A percentile compares a stretch with the other conserved stretches of the same genome.
Conservation (phyloP, 306 rosid species). For the Cucurbita maxima region DNA sequence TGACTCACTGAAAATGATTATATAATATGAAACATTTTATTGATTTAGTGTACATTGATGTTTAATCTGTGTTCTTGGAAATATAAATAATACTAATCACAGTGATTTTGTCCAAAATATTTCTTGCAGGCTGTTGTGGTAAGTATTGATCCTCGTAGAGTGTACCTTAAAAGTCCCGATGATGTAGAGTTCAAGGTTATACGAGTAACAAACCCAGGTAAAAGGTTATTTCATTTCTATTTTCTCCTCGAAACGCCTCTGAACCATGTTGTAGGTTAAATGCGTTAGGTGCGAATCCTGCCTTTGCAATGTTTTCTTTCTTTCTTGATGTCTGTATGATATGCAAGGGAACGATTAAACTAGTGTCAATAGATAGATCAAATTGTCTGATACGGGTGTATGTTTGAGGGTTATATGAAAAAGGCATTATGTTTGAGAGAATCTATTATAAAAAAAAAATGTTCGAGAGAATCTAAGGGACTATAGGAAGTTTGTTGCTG, state of each 20-base stretch:
- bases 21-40: not conserved
- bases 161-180: conserved; percentile 45
- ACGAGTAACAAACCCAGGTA: conserved; percentile 52
- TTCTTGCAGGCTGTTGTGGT: conserved; percentile 81
- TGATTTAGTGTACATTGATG: conserved; percentile 1
- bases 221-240: not conserved
- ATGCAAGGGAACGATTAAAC: not conserved
- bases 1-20: not conserved
- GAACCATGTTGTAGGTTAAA: not conserved
- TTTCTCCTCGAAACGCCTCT: not conserved
- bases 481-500: not conserved
- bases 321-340: not conserved
- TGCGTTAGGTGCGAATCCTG: not conserved
- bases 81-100: not conserved
- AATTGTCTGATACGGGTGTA: not conserved
- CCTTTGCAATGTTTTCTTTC: not conserved
- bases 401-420: not conserved
- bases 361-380: not conserved
- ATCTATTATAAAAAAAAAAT: too few relatives aligned
- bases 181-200: conserved; percentile 63
- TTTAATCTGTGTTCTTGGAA: not conserved
- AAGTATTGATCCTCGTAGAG: conserved; percentile 88
- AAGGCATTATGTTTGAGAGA: too few relatives aligned
- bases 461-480: too few relatives aligned
- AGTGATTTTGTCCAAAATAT: conserved; percentile 6